These are phyloP conservation scores for Trametes hirsuta DNA, from an alignment of 1,284 basidiomycete species.

Conservation along the genomic window DNA sequence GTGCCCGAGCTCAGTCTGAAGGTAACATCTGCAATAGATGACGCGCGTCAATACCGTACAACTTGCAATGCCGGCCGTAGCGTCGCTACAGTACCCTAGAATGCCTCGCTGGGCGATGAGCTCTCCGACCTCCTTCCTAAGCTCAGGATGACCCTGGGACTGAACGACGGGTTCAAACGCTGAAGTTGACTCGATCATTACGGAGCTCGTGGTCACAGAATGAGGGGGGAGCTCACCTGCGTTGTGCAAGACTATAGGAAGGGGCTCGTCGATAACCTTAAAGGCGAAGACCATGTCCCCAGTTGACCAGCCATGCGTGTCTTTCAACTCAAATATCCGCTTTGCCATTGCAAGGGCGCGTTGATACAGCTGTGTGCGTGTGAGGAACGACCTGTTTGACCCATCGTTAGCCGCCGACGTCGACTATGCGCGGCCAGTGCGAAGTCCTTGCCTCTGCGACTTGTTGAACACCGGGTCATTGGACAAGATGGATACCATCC, in stretches of 20 bases:
- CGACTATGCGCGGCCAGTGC: no score
- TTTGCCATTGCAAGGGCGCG: constrained; percentile 54
- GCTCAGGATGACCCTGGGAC: constrained; percentile 56
- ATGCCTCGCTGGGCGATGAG: constrained; percentile 60
- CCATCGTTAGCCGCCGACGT: background rate
- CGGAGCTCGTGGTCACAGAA: background rate
- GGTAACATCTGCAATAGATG: constrained; percentile 49
- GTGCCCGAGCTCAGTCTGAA: constrained; percentile 79
- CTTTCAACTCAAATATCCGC: constrained; percentile 58
- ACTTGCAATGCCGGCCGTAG: background rate
- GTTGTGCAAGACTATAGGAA: constrained; percentile 59
- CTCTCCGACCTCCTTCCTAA: constrained; percentile 52
- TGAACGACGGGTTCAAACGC: constrained; percentile 72
- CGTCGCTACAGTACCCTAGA: constrained; percentile 45
- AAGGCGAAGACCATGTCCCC: constrained; percentile 50
- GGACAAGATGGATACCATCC: constrained; percentile 53
- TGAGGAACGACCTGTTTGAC: constrained; percentile 50
- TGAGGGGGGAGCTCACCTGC: constrained; percentile 47
- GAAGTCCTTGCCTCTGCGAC: constrained; percentile 46
- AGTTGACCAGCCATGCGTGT: constrained; percentile 54
- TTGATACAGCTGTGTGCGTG: constrained; percentile 52
- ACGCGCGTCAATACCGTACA: background rate
- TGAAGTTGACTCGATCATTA: constrained; percentile 23
- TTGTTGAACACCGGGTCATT: constrained; percentile 71
- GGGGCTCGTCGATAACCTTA: constrained; percentile 50